Evolutionary conservation across 208 protist genomes (phyloP).

Genomic region (Tritrichomonas musculus): DNA sequence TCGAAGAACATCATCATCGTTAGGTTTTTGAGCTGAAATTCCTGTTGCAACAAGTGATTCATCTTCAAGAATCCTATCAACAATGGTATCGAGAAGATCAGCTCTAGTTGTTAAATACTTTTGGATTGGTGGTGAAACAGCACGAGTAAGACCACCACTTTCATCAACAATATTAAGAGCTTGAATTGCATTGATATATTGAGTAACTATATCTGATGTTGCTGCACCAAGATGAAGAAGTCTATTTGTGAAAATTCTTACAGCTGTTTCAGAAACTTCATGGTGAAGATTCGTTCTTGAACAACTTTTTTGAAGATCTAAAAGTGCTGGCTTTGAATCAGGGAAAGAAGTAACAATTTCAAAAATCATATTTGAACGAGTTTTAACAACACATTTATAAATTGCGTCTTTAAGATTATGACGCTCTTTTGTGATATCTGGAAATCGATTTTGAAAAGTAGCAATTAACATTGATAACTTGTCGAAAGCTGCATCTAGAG

Average conservation of each 20-base stretch:
- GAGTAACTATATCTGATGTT: conserved; percentile 24
- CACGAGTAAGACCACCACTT: conserved; percentile 24
- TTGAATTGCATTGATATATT: conserved; percentile 30
- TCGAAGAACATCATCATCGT: conserved; percentile 17
- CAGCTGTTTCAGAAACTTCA: background rate
- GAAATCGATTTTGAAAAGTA: background rate
- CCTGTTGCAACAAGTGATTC: background rate
- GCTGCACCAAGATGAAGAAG: conserved; percentile 3
- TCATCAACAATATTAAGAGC: conserved; percentile 33
- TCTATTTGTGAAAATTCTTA: background rate
- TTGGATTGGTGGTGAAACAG: conserved; percentile 26
- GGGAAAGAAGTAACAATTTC: conserved; percentile 29
- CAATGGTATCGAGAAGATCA: background rate
- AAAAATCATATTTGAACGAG: background rate
- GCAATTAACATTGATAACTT: background rate
- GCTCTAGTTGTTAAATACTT: background rate
- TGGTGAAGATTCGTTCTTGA: background rate
- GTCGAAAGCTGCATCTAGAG: background rate
- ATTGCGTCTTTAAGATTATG: background rate
- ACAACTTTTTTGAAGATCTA: conserved; percentile 10
- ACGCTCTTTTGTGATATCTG: background rate
- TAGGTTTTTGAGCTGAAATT: conserved; percentile 1
- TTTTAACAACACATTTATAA: background rate
- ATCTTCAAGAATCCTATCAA: conserved; percentile 8
- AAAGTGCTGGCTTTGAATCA: background rate